Evolutionary conservation across 768 basidiomycete species (phyloP), one percentile per base, ranked within the genome.

Genomic region (Leccinum arenicola): DNA sequence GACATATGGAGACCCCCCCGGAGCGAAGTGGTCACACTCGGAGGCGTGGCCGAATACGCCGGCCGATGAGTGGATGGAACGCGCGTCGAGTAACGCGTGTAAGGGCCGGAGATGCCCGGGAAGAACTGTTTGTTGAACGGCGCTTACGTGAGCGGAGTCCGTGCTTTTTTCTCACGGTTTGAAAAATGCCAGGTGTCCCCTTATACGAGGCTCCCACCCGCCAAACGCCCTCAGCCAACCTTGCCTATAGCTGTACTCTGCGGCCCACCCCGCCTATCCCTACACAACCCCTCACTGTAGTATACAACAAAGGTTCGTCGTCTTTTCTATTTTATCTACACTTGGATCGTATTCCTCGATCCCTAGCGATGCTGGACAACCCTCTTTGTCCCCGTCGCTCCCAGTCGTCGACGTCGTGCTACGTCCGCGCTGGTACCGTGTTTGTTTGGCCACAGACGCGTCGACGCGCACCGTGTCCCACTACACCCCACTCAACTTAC

Each of bases 401-500:
- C 19, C 48, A 25, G 51, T 67, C 67, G 68, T 68, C 70, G 74
- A 60, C 63, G 70, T 70, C 52, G 68, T 60, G 36, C 57, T 43
- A 66, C 38, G 29, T 54, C 57, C 31, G 61, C 57, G 52, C 63
- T 59, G 67, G 50, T 45, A 33, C 71, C 29, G 35, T 68, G 57
- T 74, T 75, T 77, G 66, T 76, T 76, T 76, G 74, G 71, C 64
- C 56, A 68, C 59, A 63, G 67, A 73, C 76, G 76, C 77, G 77
- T 75, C 73, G 58, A 66, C 67, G 64, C 67, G 66, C 58, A 65
- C 49, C 70, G 63, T 70, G 72, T 60, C 63, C 59, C 59, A 69
- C 61, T 65, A 51, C 61, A 63, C 61, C 56, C 68, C 63, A 66
- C 64, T 68, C 56, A 27, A 69, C 66, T 69, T 70, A 59, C 68